Percentiles rank a stretch among this genome's conserved stretches.
Conservation (phyloP, 495 filamentous ascomycete genomes). For the Trichoderma asperelloides region DNA sequence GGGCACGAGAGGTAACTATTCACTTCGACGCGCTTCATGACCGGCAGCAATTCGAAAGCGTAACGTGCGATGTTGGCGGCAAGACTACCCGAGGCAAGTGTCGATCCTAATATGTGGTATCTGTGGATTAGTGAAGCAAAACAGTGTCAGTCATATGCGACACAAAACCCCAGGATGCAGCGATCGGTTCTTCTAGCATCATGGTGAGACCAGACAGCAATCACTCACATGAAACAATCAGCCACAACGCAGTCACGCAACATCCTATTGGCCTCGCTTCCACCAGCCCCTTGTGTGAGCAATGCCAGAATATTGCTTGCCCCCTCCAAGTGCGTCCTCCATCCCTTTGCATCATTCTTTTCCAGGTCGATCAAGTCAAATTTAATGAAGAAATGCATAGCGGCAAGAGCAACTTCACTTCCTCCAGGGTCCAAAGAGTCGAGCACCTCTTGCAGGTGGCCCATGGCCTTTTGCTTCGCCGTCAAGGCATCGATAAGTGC, state of each 20-base stretch:
- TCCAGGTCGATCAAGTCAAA: constrained; percentile 50
- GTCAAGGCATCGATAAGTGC: constrained; percentile 39
- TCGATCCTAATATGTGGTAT: constrained; percentile 31
- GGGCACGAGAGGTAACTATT: constrained; percentile 41
- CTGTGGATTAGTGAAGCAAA: background rate
- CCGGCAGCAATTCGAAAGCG: constrained; percentile 20
- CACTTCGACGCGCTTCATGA: constrained; percentile 33
- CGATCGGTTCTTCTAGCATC: background rate
- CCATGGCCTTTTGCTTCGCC: constrained; percentile 41
- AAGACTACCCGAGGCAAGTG: constrained; percentile 14
- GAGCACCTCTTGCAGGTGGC: constrained; percentile 30
- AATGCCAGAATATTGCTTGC: constrained; percentile 34
- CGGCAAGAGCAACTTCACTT: constrained; percentile 36
- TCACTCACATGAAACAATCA: constrained; percentile 30
- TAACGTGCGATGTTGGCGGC: constrained; percentile 16
- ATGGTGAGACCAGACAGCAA: constrained; percentile 3
- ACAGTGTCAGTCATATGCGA: constrained; percentile 14
- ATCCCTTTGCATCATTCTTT: constrained; percentile 28
- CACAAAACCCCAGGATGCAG: background rate
- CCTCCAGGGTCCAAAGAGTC: constrained; percentile 22
- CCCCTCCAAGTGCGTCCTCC: constrained; percentile 46
- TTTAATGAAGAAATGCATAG: constrained; percentile 48
- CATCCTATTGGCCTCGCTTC: constrained; percentile 21
- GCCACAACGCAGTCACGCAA: constrained; percentile 33
- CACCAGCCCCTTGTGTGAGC: constrained; percentile 15